Percentiles rank a stretch among this genome's conserved stretches.
phyloP scores from a whole-genome alignment of 2,329 filamentous ascomycete genomes.

The Aspergillus phoenicis region DNA sequence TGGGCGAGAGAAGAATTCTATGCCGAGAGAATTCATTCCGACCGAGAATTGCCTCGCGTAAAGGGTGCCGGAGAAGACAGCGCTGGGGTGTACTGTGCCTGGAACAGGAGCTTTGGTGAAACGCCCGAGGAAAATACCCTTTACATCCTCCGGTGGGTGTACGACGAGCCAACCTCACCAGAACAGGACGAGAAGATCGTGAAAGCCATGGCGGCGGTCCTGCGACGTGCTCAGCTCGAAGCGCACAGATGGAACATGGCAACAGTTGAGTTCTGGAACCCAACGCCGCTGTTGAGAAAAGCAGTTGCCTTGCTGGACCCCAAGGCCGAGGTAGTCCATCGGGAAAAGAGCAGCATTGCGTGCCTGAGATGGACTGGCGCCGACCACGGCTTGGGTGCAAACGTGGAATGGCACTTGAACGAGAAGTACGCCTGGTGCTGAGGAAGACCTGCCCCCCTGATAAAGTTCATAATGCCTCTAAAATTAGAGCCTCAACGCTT shows the following conservation, averaged over 20 bases:
- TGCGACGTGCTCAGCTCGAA: constrained; percentile 68
- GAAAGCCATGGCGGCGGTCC: constrained; percentile 61
- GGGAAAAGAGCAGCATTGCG: constrained; percentile 51
- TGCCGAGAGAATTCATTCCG: constrained; percentile 62
- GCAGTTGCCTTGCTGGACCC: constrained; percentile 45
- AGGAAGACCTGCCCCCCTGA: constrained; percentile 12
- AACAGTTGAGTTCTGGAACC: constrained; percentile 82
- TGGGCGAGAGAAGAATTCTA: constrained; percentile 81
- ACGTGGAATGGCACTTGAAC: constrained; percentile 51
- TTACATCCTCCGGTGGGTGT: constrained; percentile 47
- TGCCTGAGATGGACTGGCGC: constrained; percentile 52
- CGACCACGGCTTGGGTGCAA: constrained; percentile 37
- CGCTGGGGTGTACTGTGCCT: constrained; percentile 42
- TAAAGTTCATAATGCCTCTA: background rate
- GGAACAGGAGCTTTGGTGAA: constrained; percentile 46
- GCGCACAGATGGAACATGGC: constrained; percentile 71
- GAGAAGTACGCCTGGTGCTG: constrained; percentile 56
- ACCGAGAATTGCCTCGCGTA: constrained; percentile 53
- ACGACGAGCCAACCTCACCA: constrained; percentile 41
- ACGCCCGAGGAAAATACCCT: constrained; percentile 41
- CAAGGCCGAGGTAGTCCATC: constrained; percentile 43
- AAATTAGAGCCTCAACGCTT: constrained; percentile 30
- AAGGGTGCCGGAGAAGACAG: constrained; percentile 69
- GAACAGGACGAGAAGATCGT: constrained; percentile 54
- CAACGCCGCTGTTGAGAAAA: constrained; percentile 56